Percentiles rank a stretch among this genome's conserved stretches.
phyloP scores from a whole-genome alignment of 208 protist species.

The Leishmania tropica region DNA sequence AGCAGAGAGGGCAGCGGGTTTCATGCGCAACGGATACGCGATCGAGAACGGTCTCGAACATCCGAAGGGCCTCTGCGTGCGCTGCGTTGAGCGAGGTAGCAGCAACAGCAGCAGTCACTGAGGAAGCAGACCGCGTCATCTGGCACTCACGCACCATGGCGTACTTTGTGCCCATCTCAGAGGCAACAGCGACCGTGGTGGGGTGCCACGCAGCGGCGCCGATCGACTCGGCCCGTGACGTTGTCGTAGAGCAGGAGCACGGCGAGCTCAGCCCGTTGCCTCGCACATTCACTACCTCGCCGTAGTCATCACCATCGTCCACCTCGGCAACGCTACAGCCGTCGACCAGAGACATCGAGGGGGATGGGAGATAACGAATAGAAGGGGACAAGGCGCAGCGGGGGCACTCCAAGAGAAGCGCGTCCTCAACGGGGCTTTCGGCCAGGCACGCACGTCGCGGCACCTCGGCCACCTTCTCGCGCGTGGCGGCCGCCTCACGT shows the following conservation, averaged over 20 bases:
- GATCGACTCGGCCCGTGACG: constrained; percentile 3
- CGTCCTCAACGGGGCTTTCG: not conserved
- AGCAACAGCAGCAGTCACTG: not conserved
- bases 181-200: not conserved
- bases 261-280: not conserved
- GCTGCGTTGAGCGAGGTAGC: not conserved
- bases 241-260: not conserved
- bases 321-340: not conserved
- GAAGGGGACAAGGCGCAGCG: not conserved
- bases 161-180: not conserved
- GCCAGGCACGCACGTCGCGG: not conserved
- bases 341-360: not conserved
- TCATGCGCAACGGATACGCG: constrained; percentile 3
- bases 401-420: not conserved
- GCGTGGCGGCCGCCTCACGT: not conserved
- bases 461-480: not conserved
- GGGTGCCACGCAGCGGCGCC: not conserved
- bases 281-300: not conserved
- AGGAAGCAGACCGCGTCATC: not conserved
- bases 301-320: not conserved
- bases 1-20: constrained; percentile 22
- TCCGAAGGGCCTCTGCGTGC: constrained; percentile 2
- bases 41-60: constrained; percentile 2
- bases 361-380: not conserved
- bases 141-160: not conserved